Evolutionary conservation across 164 flowering plant species (phyloP).

Genomic region (Kalanchoe fedtschenkoi): DNA sequence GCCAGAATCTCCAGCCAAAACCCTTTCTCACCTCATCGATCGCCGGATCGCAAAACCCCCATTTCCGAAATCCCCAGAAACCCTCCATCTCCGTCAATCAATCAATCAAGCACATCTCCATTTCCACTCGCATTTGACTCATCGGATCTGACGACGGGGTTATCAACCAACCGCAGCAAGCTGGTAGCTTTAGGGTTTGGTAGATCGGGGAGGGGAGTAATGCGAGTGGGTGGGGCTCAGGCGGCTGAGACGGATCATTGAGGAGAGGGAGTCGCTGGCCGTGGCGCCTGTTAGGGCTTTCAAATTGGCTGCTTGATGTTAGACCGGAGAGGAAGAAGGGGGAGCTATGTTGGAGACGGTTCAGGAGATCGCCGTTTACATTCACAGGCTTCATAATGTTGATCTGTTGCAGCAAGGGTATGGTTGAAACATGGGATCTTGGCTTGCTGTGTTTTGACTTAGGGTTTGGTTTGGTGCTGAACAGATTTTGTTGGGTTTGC

Average conservation of each 20-base stretch:
- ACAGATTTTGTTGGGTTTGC: neutral
- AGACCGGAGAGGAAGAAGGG: neutral
- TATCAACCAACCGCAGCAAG: neutral
- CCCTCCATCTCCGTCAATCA: neutral
- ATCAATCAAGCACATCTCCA: no score
- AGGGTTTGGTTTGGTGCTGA: neutral
- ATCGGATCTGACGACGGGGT: neutral
- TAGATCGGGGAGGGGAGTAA: neutral
- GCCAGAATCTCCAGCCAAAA: neutral
- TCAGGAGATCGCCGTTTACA: slow-evolving; percentile 77
- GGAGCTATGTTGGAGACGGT: slow-evolving; percentile 59
- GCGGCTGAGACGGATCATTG: slow-evolving; percentile 21
- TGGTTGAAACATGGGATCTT: neutral
- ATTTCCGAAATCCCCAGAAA: neutral
- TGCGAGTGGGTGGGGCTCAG: slow-evolving; percentile 11
- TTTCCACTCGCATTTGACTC: neutral
- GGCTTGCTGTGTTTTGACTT: neutral
- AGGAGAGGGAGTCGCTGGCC: neutral
- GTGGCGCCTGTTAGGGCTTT: no score
- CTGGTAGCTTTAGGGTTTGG: neutral
- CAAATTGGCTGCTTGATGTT: no score
- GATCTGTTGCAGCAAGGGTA: slow-evolving; percentile 99
- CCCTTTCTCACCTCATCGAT: neutral
- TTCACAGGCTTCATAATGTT: slow-evolving; percentile 92
- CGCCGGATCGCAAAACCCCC: neutral